These are phyloP conservation scores for Ligustrum vulgare DNA, from an alignment of 257 asterid species.

Conservation along the genomic window DNA sequence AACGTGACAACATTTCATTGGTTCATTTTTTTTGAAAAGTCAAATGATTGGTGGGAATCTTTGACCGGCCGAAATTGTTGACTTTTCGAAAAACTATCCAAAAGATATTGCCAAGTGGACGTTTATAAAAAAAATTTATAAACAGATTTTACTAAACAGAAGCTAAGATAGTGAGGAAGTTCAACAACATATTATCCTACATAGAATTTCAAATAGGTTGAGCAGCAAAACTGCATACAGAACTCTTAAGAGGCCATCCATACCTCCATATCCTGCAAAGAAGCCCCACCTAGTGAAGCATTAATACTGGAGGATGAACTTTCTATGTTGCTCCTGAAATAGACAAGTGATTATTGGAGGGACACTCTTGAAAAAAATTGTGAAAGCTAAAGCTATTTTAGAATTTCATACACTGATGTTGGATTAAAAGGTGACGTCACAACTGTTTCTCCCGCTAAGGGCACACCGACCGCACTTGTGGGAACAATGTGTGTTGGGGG, in stretches of 20 bases:
- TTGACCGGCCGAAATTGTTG: too few species aligned
- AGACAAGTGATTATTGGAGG: conserved; percentile 14
- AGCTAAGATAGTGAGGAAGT: too few species aligned
- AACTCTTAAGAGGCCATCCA: conserved; percentile 10
- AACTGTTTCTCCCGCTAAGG: conserved; percentile 45
- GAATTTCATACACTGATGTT: conserved; percentile 37
- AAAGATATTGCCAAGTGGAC: too few species aligned
- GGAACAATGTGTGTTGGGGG: conserved; percentile 42
- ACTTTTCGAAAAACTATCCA: too few species aligned
- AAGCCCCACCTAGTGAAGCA: conserved; percentile 54
- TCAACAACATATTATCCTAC: too few species aligned
- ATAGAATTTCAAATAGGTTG: background rate
- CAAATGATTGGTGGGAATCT: too few species aligned
- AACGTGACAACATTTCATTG: too few species aligned
- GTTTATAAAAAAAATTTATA: too few species aligned
- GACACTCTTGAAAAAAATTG: background rate
- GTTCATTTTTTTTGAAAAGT: too few species aligned
- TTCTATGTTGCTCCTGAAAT: conserved; percentile 46
- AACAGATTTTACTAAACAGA: too few species aligned
- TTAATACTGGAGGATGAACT: conserved; percentile 43
- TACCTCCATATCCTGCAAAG: conserved; percentile 74
- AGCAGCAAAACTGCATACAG: conserved; percentile 22
- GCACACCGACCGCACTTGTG: conserved; percentile 37
- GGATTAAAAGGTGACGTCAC: conserved; percentile 49
- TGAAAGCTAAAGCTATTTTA: conserved; percentile 2